Evolutionary conservation across 2,329 filamentous ascomycete species (phyloP), one percentile per base, ranked within the genome.

Genomic region (Acephala macrosclerotiorum): DNA sequence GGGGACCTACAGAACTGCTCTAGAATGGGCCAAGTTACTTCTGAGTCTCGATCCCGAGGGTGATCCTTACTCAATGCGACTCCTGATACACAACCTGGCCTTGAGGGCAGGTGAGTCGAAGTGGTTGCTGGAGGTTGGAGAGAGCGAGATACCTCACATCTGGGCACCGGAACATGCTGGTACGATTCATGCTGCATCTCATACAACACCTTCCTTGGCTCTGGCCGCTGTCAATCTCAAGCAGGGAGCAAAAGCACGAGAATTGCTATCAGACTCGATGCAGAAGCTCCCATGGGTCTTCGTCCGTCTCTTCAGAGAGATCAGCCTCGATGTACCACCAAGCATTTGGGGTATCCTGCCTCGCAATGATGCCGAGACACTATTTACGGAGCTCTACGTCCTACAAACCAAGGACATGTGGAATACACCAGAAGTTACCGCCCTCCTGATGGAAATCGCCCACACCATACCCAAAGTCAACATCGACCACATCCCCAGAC

Each of bases 1-100:
- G 72, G 94, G 94, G n/a, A 97, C 95, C 1, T 97, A 93, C 83
- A 87, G 94, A 56, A 98, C 96, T 0, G 93, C 94, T 0, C 88
- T 97, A 57, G 96, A 98, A 78, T 99, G 96, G 94, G 87, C 92
- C 7, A 97, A 96, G 79, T 80, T 98, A 6, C 82, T 97, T 11
- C 84, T 96, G 35, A 87, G 89, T 65, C 79, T 98, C 65, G 88
- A 94, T 71, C 88, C 89, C 3, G 80, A 84, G 57, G 81, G 83
- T 3, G 96, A 99, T 75, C 94, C 94, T 0, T 97, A 97, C 74
- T 92, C 88, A 56, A 87, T 97, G 74, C 85, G 89, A 66, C 86
- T 97, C 63, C 85, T 93, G 68, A 87, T 97, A 58, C 95, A 97
- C 75, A 88, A 93, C 69, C 84, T 97, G 61, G 93, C 94, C 1